phyloP scores from a whole-genome alignment of 75 land plant genomes.

The Picea glauca region DNA sequence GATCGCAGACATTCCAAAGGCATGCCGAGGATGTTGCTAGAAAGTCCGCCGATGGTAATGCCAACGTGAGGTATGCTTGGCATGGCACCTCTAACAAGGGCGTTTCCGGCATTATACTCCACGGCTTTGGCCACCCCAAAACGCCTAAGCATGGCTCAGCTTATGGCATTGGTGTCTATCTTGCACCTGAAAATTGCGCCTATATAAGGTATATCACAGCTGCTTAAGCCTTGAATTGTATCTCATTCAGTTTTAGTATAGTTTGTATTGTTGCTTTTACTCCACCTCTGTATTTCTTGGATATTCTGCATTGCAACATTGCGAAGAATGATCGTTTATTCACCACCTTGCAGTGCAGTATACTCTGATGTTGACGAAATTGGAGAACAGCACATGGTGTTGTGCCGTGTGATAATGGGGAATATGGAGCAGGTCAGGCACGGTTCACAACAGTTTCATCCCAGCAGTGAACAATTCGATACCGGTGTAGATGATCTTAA shows the following conservation, averaged over 20 bases:
- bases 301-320: not conserved
- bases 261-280: conserved; percentile 25
- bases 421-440: conserved; percentile 32
- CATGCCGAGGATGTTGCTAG: not conserved
- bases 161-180: conserved; percentile 15
- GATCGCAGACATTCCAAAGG: conserved; percentile 13
- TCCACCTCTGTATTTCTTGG: conserved; percentile 13
- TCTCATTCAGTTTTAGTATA: conserved; percentile 26
- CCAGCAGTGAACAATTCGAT: conserved; percentile 16
- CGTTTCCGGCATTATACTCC: not conserved
- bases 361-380: conserved; percentile 67
- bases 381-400: conserved; percentile 51
- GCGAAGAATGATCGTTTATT: conserved; percentile 3
- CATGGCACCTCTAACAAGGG: conserved; percentile 9
- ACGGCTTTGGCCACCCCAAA: conserved; percentile 14
- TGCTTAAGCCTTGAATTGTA: conserved; percentile 2
- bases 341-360: conserved; percentile 18
- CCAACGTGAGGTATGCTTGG: conserved; percentile 14
- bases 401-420: conserved; percentile 48
- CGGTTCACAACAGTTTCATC: conserved; percentile 6
- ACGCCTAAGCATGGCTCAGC: conserved; percentile 7
- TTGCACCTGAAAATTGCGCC: conserved; percentile 6
- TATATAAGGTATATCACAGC: conserved; percentile 6
- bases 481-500: conserved; percentile 38
- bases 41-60: conserved; percentile 5